phyloP scores from a whole-genome alignment of 495 filamentous ascomycete genomes.

The Delitschia confertaspora region DNA sequence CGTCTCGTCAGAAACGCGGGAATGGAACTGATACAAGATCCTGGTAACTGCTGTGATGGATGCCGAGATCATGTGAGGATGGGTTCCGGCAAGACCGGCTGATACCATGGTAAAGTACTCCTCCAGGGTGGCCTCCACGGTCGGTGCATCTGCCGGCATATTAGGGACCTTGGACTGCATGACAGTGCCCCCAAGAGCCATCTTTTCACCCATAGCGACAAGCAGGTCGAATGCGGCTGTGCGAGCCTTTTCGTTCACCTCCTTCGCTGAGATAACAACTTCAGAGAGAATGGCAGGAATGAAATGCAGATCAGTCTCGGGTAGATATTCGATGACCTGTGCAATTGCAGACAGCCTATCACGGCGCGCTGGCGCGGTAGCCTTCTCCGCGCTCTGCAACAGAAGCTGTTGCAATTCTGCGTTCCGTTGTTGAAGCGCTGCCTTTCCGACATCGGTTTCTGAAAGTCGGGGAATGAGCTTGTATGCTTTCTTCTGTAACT shows the following conservation, averaged over 20 bases:
- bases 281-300: constrained; percentile 85
- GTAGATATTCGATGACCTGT: constrained; percentile 66
- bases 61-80: constrained; percentile 92
- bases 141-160: constrained; percentile 72
- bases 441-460: constrained; percentile 61
- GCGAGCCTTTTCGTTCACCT: constrained; percentile 89
- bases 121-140: constrained; percentile 67
- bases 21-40: constrained; percentile 79
- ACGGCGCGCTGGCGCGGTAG: constrained; percentile 64
- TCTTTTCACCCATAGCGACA: constrained; percentile 75
- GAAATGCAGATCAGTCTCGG: constrained; percentile 71
- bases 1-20: constrained; percentile 46
- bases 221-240: constrained; percentile 84
- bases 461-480: constrained; percentile 88
- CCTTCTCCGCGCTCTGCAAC: constrained; percentile 66
- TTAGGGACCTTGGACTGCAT: constrained; percentile 75
- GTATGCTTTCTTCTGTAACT: constrained; percentile 99
- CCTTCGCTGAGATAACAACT: constrained; percentile 89
- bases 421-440: constrained; percentile 62
- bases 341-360: constrained; percentile 79
- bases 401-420: constrained; percentile 70
- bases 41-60: constrained; percentile 86
- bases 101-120: constrained; percentile 98
- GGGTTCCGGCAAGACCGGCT: constrained; percentile 80
- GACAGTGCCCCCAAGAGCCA: constrained; percentile 65